phyloP scores from a whole-genome alignment of 768 basidiomycete species.

The Aureoboletus auriporus region DNA sequence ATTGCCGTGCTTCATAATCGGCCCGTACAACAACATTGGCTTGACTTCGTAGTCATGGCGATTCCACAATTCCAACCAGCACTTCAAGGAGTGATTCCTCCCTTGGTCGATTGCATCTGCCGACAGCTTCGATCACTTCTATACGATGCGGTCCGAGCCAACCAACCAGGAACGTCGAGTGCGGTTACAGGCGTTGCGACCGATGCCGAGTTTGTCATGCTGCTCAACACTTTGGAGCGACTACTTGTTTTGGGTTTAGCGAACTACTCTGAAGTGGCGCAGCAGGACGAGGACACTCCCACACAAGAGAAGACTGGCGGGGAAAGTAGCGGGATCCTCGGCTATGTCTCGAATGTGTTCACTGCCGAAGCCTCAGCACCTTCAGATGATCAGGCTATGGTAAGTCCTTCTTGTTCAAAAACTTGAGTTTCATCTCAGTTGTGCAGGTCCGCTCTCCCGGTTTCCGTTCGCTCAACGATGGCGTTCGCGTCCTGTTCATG shows the following conservation, averaged over 20 bases:
- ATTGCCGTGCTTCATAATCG: conserved; percentile 66
- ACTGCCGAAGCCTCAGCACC: conserved; percentile 57
- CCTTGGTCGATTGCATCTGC: conserved; percentile 78
- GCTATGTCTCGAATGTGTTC: conserved; percentile 91
- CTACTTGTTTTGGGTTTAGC: conserved; percentile 71
- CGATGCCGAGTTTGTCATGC: conserved; percentile 80
- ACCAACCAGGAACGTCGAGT: conserved; percentile 32
- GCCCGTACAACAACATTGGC: conserved; percentile 88
- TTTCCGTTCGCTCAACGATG: conserved; percentile 74
- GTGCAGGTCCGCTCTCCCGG: conserved; percentile 63
- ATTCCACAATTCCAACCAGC: conserved; percentile 79
- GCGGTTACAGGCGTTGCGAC: conserved; percentile 53
- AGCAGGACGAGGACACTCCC: conserved; percentile 54
- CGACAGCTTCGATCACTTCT: conserved; percentile 59
- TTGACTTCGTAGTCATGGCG: conserved; percentile 93
- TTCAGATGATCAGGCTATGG: conserved; percentile 55
- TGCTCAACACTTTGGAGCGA: conserved; percentile 81
- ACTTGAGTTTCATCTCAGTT: conserved; percentile 2
- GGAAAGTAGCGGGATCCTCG: conserved; percentile 69
- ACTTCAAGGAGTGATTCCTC: conserved; percentile 60
- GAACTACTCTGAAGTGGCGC: conserved; percentile 45
- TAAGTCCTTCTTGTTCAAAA: conserved; percentile 29
- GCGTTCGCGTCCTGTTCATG: conserved; percentile 70
- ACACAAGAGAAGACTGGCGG: conserved; percentile 47
- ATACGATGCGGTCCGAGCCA: conserved; percentile 48